Percentiles rank a stretch among this genome's conserved stretches.
Evolutionary conservation across 768 basidiomycete genomes (phyloP).

Genomic region (Thelephora aurantiotincta): DNA sequence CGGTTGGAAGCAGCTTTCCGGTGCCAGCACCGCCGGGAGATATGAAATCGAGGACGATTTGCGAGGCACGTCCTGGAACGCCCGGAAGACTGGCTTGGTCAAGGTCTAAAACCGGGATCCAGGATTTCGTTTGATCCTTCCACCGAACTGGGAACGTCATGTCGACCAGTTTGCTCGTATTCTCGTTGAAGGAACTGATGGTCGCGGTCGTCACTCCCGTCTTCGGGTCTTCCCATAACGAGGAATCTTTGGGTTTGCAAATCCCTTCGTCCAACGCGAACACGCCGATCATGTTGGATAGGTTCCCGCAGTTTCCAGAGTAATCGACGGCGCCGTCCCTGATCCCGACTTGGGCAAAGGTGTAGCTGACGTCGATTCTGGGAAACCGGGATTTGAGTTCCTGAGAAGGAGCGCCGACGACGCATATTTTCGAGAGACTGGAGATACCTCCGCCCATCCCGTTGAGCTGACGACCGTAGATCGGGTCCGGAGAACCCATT

Average conservation of each 20-base stretch:
- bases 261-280: slow-evolving; percentile 59
- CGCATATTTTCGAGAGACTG: slow-evolving; percentile 60
- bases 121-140: slow-evolving; percentile 5
- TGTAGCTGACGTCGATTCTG: slow-evolving; percentile 53
- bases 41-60: slow-evolving; percentile 52
- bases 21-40: slow-evolving; percentile 57
- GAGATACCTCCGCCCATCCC: slow-evolving; percentile 75
- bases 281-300: slow-evolving; percentile 58
- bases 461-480: slow-evolving; percentile 55
- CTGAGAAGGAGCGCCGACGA: slow-evolving; percentile 38
- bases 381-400: slow-evolving; percentile 19
- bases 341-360: slow-evolving; percentile 45
- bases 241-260: slow-evolving; percentile 18
- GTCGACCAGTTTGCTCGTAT: slow-evolving; percentile 55
- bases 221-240: neutral
- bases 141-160: slow-evolving; percentile 48
- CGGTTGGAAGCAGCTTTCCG: slow-evolving; percentile 54
- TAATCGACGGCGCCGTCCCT: slow-evolving; percentile 47
- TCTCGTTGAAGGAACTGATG: slow-evolving; percentile 54
- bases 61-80: slow-evolving; percentile 50
- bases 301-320: slow-evolving; percentile 66
- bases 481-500: slow-evolving; percentile 73
- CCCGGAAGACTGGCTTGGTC: slow-evolving; percentile 49
- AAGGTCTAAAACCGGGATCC: slow-evolving; percentile 25
- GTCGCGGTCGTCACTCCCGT: slow-evolving; percentile 17